Evolutionary conservation across 495 filamentous ascomycete species (phyloP).

Genomic region (Thermochaetoides thermophila): DNA sequence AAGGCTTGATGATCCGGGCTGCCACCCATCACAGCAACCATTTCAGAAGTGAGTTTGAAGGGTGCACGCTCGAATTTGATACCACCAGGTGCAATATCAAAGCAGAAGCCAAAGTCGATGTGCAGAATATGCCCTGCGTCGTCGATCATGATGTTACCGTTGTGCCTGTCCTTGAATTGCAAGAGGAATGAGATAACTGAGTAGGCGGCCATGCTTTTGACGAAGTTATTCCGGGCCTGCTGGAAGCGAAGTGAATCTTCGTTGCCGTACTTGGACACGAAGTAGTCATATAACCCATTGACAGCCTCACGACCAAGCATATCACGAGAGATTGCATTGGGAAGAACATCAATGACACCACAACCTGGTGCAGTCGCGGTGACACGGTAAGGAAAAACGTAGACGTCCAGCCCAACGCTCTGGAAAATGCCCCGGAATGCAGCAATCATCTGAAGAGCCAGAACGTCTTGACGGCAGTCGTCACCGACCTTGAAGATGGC

Average conservation of each 20-base stretch:
- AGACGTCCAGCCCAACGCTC: slow-evolving; percentile 85
- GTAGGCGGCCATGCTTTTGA: slow-evolving; percentile 99
- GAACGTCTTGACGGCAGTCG: slow-evolving; percentile 92
- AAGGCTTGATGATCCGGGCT: slow-evolving; percentile 71
- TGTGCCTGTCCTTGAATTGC: slow-evolving; percentile 98
- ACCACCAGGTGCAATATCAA: slow-evolving; percentile 94
- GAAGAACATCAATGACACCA: slow-evolving; percentile 93
- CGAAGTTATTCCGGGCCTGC: slow-evolving; percentile 89
- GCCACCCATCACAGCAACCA: slow-evolving; percentile 97
- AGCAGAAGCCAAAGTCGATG: slow-evolving; percentile 99
- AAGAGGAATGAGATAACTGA: slow-evolving; percentile 94
- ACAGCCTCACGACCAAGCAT: slow-evolving; percentile 97
- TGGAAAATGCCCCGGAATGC: slow-evolving; percentile 95
- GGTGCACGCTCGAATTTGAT: slow-evolving; percentile 94
- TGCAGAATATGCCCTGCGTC: slow-evolving; percentile 95
- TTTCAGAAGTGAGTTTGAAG: slow-evolving; percentile 94
- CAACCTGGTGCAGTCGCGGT: slow-evolving; percentile 97
- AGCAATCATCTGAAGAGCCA: slow-evolving; percentile 94
- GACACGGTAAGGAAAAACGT: slow-evolving; percentile 91
- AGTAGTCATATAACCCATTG: slow-evolving; percentile 96
- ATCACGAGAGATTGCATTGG: slow-evolving; percentile 93
- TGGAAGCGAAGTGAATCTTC: slow-evolving; percentile 91
- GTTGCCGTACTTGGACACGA: slow-evolving; percentile 89
- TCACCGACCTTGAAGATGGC: slow-evolving; percentile 99
- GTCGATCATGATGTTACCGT: slow-evolving; percentile 99